Evolutionary conservation across 164 flowering plant genomes (phyloP), one percentile per base, ranked within the genome.

Genomic region (Umbilicus rupestris): DNA sequence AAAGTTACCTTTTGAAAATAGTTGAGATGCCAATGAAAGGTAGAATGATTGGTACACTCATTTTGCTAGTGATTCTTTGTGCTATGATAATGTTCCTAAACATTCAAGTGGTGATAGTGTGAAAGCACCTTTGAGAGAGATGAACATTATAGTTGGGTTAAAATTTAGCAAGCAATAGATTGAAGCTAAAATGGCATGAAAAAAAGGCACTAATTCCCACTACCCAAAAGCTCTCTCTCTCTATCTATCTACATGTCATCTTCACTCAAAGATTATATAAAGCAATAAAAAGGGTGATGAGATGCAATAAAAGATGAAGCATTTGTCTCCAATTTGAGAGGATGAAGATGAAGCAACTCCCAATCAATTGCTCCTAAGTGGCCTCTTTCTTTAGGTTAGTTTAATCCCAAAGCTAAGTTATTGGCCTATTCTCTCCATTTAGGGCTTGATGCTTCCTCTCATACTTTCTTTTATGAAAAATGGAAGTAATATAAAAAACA

Each of bases 21-120:
- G 57, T 50, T 50, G 57, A 20, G 57, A 10, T 50, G 10, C 57
- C 57, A 50, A 50, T 50, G 20, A 50, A 14, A 50, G 28, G 1
- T 22, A 50, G 28, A 50, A 50, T 50, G 28, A 50, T 44, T 44
- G 47, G 47, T 44, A 19, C 47, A 15, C 16, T 44, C 47, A 44
- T 50, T 50, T 50, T 50, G 29, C 28, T 50, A 50, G 57, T 22
- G 57, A 50, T 50, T 50, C 57, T 50, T 50, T 50, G 9, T 20
- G 57, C 14, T 50, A 22, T 50, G 57, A 50, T 50, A 50, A 50
- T 20, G 28, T 50, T 50, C 28, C 57, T 20, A 20, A 50, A 26
- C 28, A 50, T 50, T 50, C 57, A 50, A 50, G 57, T 50, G 57
- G 57, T 20, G 28, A 50, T 50, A 50, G 22, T 50, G 57, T 22